Conservation (phyloP, 2,329 filamentous ascomycete species). For the Penicillium digitatum region DNA sequence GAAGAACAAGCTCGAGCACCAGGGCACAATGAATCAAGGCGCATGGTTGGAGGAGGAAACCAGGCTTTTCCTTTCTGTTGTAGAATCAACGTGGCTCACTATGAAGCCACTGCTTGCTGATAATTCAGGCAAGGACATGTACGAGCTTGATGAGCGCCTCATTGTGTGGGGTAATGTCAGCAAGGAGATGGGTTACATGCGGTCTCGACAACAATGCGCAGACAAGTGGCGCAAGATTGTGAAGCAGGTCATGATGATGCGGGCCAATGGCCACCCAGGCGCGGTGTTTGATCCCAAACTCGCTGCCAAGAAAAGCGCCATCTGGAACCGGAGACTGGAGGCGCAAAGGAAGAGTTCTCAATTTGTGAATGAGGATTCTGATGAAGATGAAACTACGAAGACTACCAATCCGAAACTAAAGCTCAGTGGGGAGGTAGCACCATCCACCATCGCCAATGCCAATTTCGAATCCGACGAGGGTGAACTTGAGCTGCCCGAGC, state of each 20-base stretch:
- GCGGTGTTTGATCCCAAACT: constrained; percentile 25
- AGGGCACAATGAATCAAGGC: constrained; percentile 34
- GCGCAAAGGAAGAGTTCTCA: constrained; percentile 14
- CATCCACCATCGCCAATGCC: neutral
- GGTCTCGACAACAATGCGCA: constrained; percentile 40
- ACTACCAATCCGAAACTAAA: neutral
- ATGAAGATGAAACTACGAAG: constrained; percentile 8
- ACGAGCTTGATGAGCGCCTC: constrained; percentile 34
- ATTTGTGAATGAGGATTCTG: constrained; percentile 17
- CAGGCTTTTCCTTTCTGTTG: constrained; percentile 23
- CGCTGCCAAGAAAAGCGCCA: constrained; percentile 1
- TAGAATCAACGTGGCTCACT: constrained; percentile 25
- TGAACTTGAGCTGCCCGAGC: neutral
- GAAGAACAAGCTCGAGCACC: constrained; percentile 42
- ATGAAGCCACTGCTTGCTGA: constrained; percentile 9
- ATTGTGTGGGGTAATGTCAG: constrained; percentile 35
- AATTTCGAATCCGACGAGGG: neutral
- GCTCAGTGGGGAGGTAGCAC: neutral
- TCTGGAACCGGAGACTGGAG: constrained; percentile 9
- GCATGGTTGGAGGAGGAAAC: constrained; percentile 38
- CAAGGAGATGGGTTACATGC: constrained; percentile 25
- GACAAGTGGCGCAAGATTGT: constrained; percentile 40
- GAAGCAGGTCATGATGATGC: constrained; percentile 17
- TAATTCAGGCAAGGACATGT: constrained; percentile 34
- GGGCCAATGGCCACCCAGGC: constrained; percentile 22